Base-by-base conservation (phyloP, 306 rosid genomes). In the Cicer cuneatum region DNA sequence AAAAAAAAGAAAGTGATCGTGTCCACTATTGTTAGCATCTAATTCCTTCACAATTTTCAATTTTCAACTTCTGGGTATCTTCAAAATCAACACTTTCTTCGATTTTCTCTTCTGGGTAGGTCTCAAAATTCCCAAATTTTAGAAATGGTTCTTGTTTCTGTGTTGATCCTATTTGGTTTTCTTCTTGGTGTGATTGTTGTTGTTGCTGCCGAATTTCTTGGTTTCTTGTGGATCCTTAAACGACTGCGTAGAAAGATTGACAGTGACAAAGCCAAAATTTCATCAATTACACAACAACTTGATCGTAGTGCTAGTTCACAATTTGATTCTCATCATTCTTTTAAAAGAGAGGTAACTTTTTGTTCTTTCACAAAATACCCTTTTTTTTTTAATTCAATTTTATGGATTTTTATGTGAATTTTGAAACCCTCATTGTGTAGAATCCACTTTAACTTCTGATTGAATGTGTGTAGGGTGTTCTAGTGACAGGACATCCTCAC, bases 321-420 rank as follows among this genome's bases (percentile, higher is more conserved):
- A 42, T 80, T 78, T 71, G 91, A 88, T 76, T 83, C 43, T 49
- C 83, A 48, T 7, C 89, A 84, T 54, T 84, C 89, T 39, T 81
- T 83, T 7, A 77, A 79, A 43, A 94, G 88, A 65, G 86, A 94
- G 98, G 97, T 93, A 48, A 19, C 65, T 82, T 12, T 80, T 10
- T 66, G 39, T 43, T 62, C 69, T 49, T 61, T 52, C 56, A 40
- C 21, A 49, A 48, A 48, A 7, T 69, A 8, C 18, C n/a, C 57
- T 0, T 51, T 41, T 10, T 14, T 69, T 29, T 12, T 63, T 9
- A 40, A 15, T 16, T 40, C 1, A 9, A 9, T 16, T 64, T 71
- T 39, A 1, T 15, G 16, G 1, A 39, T 65, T 33, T 3, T 46
- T 49, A 59, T 21, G 7, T 19, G 29, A 47, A 43, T 10, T 13